Conservation (phyloP, 2,329 filamentous ascomycete genomes). For the Chaetothyriales sp. region DNA sequence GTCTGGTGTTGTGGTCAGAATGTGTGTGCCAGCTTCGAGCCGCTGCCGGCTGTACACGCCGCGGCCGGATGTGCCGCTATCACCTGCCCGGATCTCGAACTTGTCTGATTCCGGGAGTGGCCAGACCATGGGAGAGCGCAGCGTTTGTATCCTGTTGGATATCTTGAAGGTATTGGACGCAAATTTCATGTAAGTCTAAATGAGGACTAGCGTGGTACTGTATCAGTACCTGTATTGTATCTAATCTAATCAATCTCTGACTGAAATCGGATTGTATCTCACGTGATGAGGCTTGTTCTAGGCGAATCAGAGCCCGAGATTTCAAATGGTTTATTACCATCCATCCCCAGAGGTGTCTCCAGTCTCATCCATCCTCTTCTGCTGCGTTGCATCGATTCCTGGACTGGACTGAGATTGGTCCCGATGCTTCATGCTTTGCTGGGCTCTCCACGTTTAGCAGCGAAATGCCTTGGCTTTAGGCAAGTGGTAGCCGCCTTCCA, state of each 20-base stretch:
- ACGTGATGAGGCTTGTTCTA: no score
- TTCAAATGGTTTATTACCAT: no score
- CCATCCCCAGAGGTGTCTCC: background rate
- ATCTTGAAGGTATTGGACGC: no score
- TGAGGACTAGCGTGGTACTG: no score
- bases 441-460: background rate
- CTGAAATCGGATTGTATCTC: no score
- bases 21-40: background rate
- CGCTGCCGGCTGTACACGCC: slow-evolving; percentile 2
- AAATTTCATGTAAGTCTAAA: no score
- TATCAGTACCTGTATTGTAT: no score
- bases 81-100: background rate
- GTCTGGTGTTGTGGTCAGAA: slow-evolving; percentile 3
- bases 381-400: no score
- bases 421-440: background rate
- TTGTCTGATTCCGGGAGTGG: background rate
- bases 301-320: no score
- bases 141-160: no score
- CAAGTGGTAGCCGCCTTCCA: background rate
- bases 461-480: background rate
- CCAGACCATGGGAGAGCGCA: background rate
- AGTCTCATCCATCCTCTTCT: background rate
- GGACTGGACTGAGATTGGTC: no score
- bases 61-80: background rate
- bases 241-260: no score